These are phyloP conservation scores for Dendrobium nobile DNA, from an alignment of 106 monocot species.

Conservation along the genomic window DNA sequence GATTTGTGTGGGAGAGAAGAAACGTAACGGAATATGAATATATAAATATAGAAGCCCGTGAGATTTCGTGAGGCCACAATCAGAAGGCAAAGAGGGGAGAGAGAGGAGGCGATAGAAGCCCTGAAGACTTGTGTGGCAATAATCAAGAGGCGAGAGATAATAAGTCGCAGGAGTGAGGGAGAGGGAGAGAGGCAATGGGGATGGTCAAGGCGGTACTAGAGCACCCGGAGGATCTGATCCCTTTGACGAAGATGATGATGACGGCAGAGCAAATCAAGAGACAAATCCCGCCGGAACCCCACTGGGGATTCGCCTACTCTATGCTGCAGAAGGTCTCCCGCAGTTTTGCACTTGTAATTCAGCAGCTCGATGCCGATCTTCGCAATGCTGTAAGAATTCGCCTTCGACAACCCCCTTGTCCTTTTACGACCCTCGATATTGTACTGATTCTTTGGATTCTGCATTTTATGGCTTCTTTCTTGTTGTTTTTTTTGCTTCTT, in stretches of 20 bases:
- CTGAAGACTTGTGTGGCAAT: not conserved
- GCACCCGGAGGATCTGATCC: constrained; percentile 57
- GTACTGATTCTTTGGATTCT: not conserved
- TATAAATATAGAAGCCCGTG: too few relatives aligned
- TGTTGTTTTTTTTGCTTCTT: not conserved
- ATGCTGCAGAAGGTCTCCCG: constrained; percentile 90
- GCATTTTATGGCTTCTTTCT: not conserved
- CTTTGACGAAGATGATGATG: constrained; percentile 73
- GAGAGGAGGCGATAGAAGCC: not conserved
- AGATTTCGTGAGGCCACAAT: too few relatives aligned
- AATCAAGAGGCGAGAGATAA: not conserved
- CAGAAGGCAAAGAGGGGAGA: not conserved
- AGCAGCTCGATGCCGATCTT: constrained; percentile 71
- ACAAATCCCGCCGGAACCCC: constrained; percentile 82
- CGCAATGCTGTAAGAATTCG: constrained; percentile 65
- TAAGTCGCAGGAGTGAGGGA: not conserved
- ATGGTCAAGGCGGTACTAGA: constrained; percentile 31
- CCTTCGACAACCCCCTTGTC: not conserved
- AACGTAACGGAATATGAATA: too few relatives aligned
- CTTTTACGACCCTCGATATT: not conserved
- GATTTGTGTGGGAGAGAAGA: too few relatives aligned
- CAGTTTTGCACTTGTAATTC: constrained; percentile 93
- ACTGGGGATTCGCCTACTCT: constrained; percentile 83
- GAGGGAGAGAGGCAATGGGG: constrained; percentile 27
- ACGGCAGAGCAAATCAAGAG: constrained; percentile 38